Evolutionary conservation across 257 asterid species (phyloP), one percentile per base, ranked within the genome.

Genomic region (Echites panduratus): DNA sequence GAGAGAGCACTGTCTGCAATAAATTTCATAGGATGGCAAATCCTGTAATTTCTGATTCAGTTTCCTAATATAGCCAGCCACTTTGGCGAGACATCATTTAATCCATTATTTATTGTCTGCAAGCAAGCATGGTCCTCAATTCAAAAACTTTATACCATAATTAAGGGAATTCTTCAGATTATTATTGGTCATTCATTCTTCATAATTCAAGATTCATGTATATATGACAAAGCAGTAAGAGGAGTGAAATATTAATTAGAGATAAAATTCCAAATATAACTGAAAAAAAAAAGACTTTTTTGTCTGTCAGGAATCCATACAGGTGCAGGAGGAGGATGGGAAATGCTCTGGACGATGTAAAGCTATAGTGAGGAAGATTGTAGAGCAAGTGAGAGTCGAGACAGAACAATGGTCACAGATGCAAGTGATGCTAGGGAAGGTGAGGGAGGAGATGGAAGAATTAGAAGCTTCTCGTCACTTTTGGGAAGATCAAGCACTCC

Each of bases 331-430:
- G 2, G 96, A 78, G 70, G 90, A 84, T 75, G 79, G 72, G 58
- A 91, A 80, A 76, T 94, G 97, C 83, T 78, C 89, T 0, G 97
- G 99, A 29, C 91, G 88, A 9, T 94, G 99, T 85, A 94, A 88
- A 83, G 88, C 80, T 7, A 43, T 91, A 4, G 83, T 91, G 54
- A 80, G 85, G 7, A 81, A 82, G 74, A 82, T 94, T 7, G 84
- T 91, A 2, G 99, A 91, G 76, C 97, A 94, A 79, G 96, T 91
- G 78, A 87, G 96, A 77, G 89, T 89, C 3, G 99, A 94, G 84
- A 84, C 97, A 5, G 97, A 94, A 75, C 97, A 94, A 70, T 94
- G 96, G 96, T 85, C 97, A 54, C 98, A 94, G 71, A 94, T 94
- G 97, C 99, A 91, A 70, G 90, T 63, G 69, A 94, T 94, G 99